phyloP scores from a whole-genome alignment of 768 basidiomycete species.

The Cystobasidium tubakii region DNA sequence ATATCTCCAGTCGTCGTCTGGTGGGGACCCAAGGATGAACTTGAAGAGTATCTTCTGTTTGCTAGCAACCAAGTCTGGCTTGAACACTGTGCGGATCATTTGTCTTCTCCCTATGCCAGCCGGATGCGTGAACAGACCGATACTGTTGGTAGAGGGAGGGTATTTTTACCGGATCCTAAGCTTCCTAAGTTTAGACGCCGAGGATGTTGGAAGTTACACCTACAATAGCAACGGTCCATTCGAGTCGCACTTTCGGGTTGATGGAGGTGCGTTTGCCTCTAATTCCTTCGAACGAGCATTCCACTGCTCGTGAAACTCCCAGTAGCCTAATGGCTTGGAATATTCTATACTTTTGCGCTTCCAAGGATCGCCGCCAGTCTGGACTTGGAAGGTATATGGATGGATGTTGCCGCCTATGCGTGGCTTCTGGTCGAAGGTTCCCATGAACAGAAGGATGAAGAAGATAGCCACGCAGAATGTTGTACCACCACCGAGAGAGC shows the following conservation, averaged over 20 bases:
- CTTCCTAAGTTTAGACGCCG: background rate
- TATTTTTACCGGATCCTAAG: background rate
- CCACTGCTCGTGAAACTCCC: conserved; percentile 18
- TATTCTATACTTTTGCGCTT: background rate
- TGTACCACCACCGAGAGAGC: conserved; percentile 4
- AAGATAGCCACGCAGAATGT: conserved; percentile 12
- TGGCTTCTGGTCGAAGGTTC: conserved; percentile 9
- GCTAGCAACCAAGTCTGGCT: conserved; percentile 18
- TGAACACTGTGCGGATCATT: conserved; percentile 10
- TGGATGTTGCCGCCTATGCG: conserved; percentile 15
- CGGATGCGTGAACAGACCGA: conserved; percentile 25
- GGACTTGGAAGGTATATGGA: conserved; percentile 16
- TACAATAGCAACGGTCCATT: conserved; percentile 17
- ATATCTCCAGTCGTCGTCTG: conserved; percentile 26
- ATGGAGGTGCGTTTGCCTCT: conserved; percentile 6
- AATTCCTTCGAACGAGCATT: conserved; percentile 18
- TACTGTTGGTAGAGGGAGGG: background rate
- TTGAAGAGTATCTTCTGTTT: conserved; percentile 17
- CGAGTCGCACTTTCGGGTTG: conserved; percentile 12
- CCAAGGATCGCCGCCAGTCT: conserved; percentile 4
- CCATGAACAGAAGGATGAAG: background rate
- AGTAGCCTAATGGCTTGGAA: background rate
- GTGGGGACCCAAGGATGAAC: conserved; percentile 19
- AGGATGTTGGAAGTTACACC: background rate
- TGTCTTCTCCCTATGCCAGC: conserved; percentile 1